Evolutionary conservation across 2,329 filamentous ascomycete species (phyloP).

Genomic region (Bipolaris victoriae): DNA sequence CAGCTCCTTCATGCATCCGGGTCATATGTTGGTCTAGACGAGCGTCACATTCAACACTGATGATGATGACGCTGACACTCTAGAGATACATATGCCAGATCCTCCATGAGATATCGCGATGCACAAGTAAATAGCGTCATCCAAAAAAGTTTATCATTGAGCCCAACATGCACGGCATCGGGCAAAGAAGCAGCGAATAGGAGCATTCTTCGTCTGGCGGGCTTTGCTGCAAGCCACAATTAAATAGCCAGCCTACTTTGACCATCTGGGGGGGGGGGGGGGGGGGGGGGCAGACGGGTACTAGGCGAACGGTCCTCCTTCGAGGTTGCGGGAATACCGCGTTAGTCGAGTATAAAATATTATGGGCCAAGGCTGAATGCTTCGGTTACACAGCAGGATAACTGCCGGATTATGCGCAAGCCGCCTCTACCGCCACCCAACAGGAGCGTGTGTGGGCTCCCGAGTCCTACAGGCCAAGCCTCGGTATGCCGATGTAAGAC

Average conservation of each 20-base stretch:
- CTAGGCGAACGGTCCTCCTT: not conserved
- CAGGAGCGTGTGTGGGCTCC: not conserved
- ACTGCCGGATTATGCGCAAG: slow-evolving; percentile 16
- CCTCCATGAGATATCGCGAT: not conserved
- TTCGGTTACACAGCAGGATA: slow-evolving; percentile 5
- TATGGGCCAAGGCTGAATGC: not conserved
- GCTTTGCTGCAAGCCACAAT: not conserved
- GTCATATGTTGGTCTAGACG: not conserved
- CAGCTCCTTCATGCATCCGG: not conserved
- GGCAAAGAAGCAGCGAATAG: not conserved
- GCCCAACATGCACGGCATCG: not conserved
- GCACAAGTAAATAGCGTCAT: not conserved
- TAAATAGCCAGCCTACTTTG: no score
- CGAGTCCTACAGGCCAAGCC: slow-evolving; percentile 5
- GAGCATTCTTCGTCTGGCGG: not conserved
- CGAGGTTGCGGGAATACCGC: slow-evolving; percentile 1
- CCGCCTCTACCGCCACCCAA: slow-evolving; percentile 26
- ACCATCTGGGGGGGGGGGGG: no score
- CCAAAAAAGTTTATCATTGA: not conserved
- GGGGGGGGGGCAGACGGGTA: no score
- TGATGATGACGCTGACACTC: not conserved
- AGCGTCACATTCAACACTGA: not conserved
- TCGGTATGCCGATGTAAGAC: slow-evolving; percentile 32
- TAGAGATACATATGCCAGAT: not conserved
- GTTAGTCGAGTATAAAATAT: not conserved